Conservation (phyloP, 768 basidiomycete species). For the Chalciporus chontae region DNA sequence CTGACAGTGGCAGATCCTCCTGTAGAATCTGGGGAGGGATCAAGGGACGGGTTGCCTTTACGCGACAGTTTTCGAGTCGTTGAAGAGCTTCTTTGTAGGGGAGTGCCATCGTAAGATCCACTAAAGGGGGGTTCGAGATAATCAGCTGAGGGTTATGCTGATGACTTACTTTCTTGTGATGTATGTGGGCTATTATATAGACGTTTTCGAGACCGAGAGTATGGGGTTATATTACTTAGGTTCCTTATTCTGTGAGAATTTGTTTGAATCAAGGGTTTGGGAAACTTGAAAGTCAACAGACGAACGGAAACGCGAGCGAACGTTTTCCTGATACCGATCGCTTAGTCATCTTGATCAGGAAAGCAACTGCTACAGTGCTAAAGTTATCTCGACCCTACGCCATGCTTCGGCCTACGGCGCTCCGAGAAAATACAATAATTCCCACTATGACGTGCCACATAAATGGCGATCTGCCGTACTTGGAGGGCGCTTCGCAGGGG, state of each 20-base stretch:
- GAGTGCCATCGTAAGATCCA: slow-evolving; percentile 60
- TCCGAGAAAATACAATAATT: too few relatives aligned
- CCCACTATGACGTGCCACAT: too few relatives aligned
- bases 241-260: slow-evolving; percentile 7
- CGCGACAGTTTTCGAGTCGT: slow-evolving; percentile 83
- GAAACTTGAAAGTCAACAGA: too few relatives aligned
- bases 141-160: background rate
- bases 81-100: slow-evolving; percentile 76
- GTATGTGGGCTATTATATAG: slow-evolving; percentile 12
- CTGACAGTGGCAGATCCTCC: slow-evolving; percentile 87
- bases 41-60: slow-evolving; percentile 81
- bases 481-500: too few relatives aligned
- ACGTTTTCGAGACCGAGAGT: background rate
- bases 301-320: too few relatives aligned
- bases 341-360: too few relatives aligned
- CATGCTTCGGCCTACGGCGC: too few relatives aligned
- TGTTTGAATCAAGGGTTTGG: background rate
- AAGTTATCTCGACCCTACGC: too few relatives aligned
- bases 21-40: slow-evolving; percentile 94
- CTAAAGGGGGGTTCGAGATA: slow-evolving; percentile 11
- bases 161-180: slow-evolving; percentile 18
- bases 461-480: too few relatives aligned
- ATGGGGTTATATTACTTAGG: too few relatives aligned
- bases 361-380: too few relatives aligned
- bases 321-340: too few relatives aligned